These are phyloP conservation scores for Cercospora zeae-maydis DNA, from an alignment of 2,329 filamentous ascomycete species.

Conservation along the genomic window DNA sequence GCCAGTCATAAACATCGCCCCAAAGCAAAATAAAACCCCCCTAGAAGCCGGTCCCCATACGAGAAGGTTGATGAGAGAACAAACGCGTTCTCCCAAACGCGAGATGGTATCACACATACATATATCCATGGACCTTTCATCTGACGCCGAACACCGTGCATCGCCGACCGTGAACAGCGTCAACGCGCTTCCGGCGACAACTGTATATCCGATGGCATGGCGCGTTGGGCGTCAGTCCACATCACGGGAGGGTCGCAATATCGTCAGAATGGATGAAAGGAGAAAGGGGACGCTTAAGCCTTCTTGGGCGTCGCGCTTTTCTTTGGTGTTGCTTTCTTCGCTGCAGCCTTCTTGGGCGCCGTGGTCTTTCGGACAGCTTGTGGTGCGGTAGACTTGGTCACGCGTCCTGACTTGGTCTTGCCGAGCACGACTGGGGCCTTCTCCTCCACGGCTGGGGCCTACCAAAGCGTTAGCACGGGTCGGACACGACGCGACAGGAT, in stretches of 20 bases:
- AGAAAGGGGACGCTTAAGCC: constrained; percentile 24
- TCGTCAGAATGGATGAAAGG: constrained; percentile 8
- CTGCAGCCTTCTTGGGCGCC: constrained; percentile 37
- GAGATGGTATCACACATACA: constrained; percentile 20
- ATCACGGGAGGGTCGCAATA: constrained; percentile 6
- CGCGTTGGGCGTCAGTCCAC: constrained; percentile 10
- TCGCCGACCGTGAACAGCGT: constrained; percentile 2
- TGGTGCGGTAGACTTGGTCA: constrained; percentile 65
- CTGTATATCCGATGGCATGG: constrained; percentile 6
- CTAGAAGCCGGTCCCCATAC: constrained; percentile 10
- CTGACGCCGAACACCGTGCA: constrained; percentile 16
- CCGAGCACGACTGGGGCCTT: constrained; percentile 63
- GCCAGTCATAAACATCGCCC: constrained; percentile 16
- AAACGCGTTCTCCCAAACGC: constrained; percentile 8
- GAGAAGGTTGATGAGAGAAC: constrained; percentile 5
- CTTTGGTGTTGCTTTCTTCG: constrained; percentile 43
- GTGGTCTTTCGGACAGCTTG: constrained; percentile 44
- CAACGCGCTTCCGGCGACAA: neutral
- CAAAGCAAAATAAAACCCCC: constrained; percentile 6
- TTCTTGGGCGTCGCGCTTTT: constrained; percentile 44
- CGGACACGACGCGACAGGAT: neutral
- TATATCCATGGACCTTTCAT: constrained; percentile 11
- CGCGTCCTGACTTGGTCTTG: constrained; percentile 83
- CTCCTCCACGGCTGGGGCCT: constrained; percentile 66
- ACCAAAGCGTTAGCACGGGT: constrained; percentile 20